Evolutionary conservation across 176 grass and related monocot genomes (phyloP), one percentile per base, ranked within the genome.

Genomic region (Sorghum bicolor): DNA sequence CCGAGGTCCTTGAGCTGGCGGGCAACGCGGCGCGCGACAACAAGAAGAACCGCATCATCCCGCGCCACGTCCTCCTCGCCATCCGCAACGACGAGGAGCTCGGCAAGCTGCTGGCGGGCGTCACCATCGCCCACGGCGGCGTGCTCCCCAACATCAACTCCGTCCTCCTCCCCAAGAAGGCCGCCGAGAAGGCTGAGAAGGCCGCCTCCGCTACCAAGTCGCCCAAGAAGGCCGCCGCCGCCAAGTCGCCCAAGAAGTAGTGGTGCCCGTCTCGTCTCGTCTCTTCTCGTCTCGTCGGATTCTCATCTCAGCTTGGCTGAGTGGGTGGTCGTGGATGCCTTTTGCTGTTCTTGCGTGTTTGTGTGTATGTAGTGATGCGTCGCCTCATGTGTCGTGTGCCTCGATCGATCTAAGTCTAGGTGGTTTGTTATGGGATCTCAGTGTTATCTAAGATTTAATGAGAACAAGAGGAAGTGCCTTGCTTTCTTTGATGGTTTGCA

Each of bases 81-180:
- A 77, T 87, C 77, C 50, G 81, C 29, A 91, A 91, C 85, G 89
- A 91, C 69, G 76, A 87, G 70, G 89, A 91, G 85, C 89, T 91
- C 19, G 81, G 81, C 5, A 84, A 8, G 70, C 76, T 87, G 30
- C 74, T 90, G 0, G 0, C 5, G 0, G 84, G 75, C 0, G 88
- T 90, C 50, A 89, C 87, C 82, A 89, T 89, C 62, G 87, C 82
- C 0, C 87, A 85, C 63, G 87, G 82, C 64, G 88, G 84, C 12
- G 88, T 90, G 1, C 75, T 87, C 6, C 84, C 88, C 37, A 87
- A 90, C 80, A 90, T 90, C 74, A 47, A 90, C 80, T 39, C 84
- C 0, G 84, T 83, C 15, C 75, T 90, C 29, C 84, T 90, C 29
- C 88, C 88, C 14, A 90, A 90, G 79, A 90, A 87, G 10, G 10